Evolutionary conservation across 129 eudicot genomes (phyloP), one percentile per base, ranked within the genome.

Genomic region (Silybum marianum): DNA sequence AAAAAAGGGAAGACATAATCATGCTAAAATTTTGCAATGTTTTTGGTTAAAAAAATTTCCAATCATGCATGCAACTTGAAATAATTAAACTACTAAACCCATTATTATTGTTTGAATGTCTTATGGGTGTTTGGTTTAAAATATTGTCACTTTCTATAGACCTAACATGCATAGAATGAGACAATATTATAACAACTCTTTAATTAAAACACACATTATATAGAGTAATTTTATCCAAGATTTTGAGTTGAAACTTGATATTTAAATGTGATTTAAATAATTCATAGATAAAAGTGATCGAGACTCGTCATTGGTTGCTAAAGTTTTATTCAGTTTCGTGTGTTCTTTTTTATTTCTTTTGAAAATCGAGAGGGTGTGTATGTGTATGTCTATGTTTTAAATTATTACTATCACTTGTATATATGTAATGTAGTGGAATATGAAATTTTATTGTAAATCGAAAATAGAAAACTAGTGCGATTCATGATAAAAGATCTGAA

Each of bases 131-230:
- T 78, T 62, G 75, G 38, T 54, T 60, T 83, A 71, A 11, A 71
- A 83, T 83, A 77, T 83, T 71, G 58, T 77, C 69, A 70, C 82
- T 77, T 77, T 83, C 76, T 83, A 72, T 83, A 83, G 86, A 72
- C 86, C 69, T 83, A 77, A 83, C 86, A 83, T 83, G 86, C 86
- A 83, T 71, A 72, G 86, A 71, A 83, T 83, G 86, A 83, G 79
- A 83, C 82, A 71, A 83, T 71, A 44, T 4, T 5, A 38, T 19
- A 38, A 42, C 76, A 72, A 72, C 25, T 72, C 76, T 39, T 72
- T 7, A 65, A 7, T 22, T 13, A 11, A 36, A 24, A 72, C 30
- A 72, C 21, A 58, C n/a, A 21, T 18, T 32, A 2, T 32, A 32
- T 32, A 6, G n/a, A 54, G 16, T 54, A 16, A 12, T 12, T 14